Evolutionary conservation across 2,329 filamentous ascomycete genomes (phyloP), one percentile per base, ranked within the genome.

Genomic region (Sporothrix protearum): DNA sequence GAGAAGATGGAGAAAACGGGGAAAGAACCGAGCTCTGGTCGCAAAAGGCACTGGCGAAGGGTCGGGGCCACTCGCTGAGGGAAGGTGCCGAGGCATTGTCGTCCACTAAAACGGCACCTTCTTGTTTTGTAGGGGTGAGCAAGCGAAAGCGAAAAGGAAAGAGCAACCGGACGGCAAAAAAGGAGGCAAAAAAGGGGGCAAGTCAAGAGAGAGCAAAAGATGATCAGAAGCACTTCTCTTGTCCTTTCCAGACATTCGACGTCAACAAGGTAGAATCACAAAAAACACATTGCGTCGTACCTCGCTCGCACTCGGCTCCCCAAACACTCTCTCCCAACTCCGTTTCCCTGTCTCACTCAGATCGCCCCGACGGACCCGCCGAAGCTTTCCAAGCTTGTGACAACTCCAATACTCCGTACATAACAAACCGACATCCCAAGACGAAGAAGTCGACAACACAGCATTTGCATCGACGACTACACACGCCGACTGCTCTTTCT

Each of bases 21-120:
- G 59, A 42, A 45, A 45, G 59, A 64, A 16, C 59, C 36, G 33
- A 59, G 22, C 66, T n/a, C 74, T 36, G 72, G 70, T 4, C 68
- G 73, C 70, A 16, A 19, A 22, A 2, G 9, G 22, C n/a, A 22
- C 22, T 22, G 22, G 49, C 10, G 10, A 28, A n/a, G n/a, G n/a
- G n/a, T n/a, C n/a, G n/a, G n/a, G n/a, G n/a, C n/a, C n/a, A n/a
- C n/a, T n/a, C n/a, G 45, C 6, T 19, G 45, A 28, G 28, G 22
- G 22, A 22, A 16, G 28, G 36, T 64, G 59, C 59, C 59, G n/a
- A 22, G 59, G 59, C 36, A 64, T 28, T 14, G 19, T 14, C n/a
- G 19, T 16, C 22, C 22, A 45, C 22, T 22, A 7, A 25, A 12
- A 25, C n/a, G 36, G 36, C n/a, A 64, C 28, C 28, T 57, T 57